phyloP scores from a whole-genome alignment of 257 asterid species.

The Petunia secreta region DNA sequence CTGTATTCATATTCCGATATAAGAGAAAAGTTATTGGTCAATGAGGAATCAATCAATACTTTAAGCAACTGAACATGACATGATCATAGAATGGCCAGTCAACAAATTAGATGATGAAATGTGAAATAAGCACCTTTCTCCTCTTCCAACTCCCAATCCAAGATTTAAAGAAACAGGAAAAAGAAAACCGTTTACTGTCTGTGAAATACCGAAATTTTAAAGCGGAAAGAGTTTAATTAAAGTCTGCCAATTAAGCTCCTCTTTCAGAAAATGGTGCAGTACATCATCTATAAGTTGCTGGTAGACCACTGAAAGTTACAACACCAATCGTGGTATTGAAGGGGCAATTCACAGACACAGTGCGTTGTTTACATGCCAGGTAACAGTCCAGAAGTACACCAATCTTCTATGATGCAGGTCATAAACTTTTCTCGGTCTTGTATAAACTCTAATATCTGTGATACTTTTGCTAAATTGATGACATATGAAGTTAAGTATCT shows the following conservation, averaged over 20 bases:
- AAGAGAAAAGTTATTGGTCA: background rate
- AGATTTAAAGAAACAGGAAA: background rate
- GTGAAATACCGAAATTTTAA: background rate
- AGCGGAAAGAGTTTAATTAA: background rate
- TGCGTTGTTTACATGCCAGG: background rate
- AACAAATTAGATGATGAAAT: background rate
- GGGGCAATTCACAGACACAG: background rate
- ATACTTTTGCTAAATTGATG: background rate
- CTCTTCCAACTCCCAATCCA: background rate
- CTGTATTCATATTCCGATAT: background rate
- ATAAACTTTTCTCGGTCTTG: background rate
- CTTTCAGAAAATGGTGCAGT: slow-evolving; percentile 14
- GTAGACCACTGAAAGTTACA: too few species aligned
- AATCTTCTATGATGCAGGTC: background rate
- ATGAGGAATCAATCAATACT: background rate
- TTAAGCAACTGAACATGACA: background rate
- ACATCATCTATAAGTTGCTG: background rate
- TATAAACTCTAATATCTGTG: background rate
- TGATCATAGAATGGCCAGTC: background rate
- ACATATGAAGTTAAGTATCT: background rate
- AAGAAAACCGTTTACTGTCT: background rate
- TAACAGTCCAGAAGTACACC: background rate
- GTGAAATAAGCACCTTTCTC: background rate
- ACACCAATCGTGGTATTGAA: background rate
- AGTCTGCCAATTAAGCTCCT: background rate